phyloP scores from a whole-genome alignment of 441 rosid genomes.

The Gossypium aridum region DNA sequence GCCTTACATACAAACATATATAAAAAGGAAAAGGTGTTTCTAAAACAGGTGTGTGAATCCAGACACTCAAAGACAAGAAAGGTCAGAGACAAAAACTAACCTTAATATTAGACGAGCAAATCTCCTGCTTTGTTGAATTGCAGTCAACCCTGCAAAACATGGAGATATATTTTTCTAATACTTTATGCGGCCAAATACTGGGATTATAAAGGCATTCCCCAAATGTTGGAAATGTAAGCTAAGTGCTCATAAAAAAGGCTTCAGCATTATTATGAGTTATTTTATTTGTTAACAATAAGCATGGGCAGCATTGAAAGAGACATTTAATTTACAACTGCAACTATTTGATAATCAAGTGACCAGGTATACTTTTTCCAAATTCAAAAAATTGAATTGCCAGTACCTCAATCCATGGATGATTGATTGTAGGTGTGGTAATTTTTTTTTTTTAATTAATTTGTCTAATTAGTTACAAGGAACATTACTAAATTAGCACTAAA shows the following conservation, averaged over 20 bases:
- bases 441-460: background rate
- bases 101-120: constrained; percentile 31
- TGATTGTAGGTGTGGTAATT: background rate
- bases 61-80: background rate
- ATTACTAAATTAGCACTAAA: constrained; percentile 1
- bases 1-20: background rate
- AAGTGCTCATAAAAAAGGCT: background rate
- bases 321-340: background rate
- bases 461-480: background rate
- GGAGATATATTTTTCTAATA: background rate
- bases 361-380: background rate
- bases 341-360: background rate
- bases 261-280: background rate
- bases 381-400: background rate
- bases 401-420: background rate
- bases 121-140: constrained; percentile 24
- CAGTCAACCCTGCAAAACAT: constrained; percentile 32
- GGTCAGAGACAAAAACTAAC: constrained; percentile 27
- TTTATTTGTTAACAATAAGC: background rate
- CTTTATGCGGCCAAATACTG: background rate
- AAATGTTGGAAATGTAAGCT: background rate
- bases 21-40: background rate
- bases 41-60: background rate
- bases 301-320: constrained; percentile 1
- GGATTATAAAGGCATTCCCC: background rate